phyloP scores from a whole-genome alignment of 2,329 filamentous ascomycete species.

The Calonectria pteridis region DNA sequence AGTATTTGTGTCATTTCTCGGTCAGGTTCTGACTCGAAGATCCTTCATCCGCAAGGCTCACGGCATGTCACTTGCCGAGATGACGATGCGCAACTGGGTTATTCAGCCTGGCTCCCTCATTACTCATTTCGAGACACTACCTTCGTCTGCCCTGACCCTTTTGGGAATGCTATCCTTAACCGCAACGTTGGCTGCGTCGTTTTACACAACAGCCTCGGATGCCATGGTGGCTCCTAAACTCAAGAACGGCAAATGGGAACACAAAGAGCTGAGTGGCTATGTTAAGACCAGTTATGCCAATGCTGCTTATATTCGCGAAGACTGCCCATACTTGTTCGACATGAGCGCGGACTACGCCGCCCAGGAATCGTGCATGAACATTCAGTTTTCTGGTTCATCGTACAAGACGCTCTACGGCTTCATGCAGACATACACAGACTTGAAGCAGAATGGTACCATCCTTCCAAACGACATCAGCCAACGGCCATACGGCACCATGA shows the following conservation, averaged over 20 bases:
- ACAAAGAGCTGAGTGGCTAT: conserved; percentile 63
- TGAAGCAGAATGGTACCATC: conserved; percentile 58
- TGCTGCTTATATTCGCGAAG: conserved; percentile 62
- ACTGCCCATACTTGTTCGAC: conserved; percentile 73
- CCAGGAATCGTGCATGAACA: conserved; percentile 72
- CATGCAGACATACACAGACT: conserved; percentile 65
- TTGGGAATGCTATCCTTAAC: conserved; percentile 74
- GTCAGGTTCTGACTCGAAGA: conserved; percentile 79
- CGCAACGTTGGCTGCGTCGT: conserved; percentile 74
- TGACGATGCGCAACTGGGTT: conserved; percentile 81
- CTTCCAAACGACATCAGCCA: conserved; percentile 54
- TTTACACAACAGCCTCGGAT: conserved; percentile 84
- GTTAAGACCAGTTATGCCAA: conserved; percentile 76
- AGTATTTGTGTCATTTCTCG: conserved; percentile 79
- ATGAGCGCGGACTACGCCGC: conserved; percentile 54
- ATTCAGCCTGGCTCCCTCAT: conserved; percentile 79
- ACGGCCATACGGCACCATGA: conserved; percentile 71
- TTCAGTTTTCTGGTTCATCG: conserved; percentile 74
- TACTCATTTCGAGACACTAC: conserved; percentile 75
- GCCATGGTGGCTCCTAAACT: conserved; percentile 81
- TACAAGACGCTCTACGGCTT: conserved; percentile 79
- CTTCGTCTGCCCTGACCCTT: conserved; percentile 72
- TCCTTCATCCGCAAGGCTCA: conserved; percentile 70
- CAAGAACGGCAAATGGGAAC: conserved; percentile 66
- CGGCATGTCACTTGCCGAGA: conserved; percentile 80